Percentiles rank a stretch among this genome's conserved stretches.
Conservation (phyloP, 1,139 yeast genomes). For the Magnusiomyces suaveolens region DNA sequence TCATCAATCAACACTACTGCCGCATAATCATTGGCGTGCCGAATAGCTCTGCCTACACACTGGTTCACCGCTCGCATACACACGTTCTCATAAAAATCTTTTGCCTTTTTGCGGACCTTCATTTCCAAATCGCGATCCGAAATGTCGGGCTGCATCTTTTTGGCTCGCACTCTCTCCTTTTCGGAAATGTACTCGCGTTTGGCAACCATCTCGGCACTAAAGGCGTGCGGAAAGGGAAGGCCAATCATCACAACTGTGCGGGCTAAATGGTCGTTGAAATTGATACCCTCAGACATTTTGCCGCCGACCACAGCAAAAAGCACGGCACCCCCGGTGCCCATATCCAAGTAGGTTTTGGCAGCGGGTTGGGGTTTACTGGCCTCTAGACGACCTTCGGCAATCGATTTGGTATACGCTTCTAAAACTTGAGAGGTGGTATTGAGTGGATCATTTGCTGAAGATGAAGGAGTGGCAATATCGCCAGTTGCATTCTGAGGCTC, state of each 20-base stretch:
- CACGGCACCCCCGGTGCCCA: constrained; percentile 44
- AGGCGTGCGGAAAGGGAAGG: constrained; percentile 79
- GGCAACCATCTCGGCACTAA: constrained; percentile 74
- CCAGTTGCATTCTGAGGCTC: constrained; percentile 43
- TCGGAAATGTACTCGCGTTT: constrained; percentile 47
- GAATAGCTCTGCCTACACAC: constrained; percentile 83
- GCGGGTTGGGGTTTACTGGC: background rate
- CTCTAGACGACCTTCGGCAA: constrained; percentile 6
- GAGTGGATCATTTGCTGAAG: background rate
- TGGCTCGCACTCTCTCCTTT: constrained; percentile 32
- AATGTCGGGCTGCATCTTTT: constrained; percentile 15
- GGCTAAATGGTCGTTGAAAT: constrained; percentile 77
- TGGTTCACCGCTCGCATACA: constrained; percentile 93
- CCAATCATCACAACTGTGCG: constrained; percentile 85
- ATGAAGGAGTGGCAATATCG: background rate
- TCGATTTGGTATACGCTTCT: constrained; percentile 39
- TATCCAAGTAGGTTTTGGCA: background rate
- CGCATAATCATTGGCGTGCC: constrained; percentile 77
- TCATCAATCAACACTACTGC: constrained; percentile 61
- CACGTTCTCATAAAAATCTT: constrained; percentile 67
- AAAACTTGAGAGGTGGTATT: constrained; percentile 33
- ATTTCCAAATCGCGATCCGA: background rate
- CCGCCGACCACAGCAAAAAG: constrained; percentile 89
- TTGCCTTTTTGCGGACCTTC: constrained; percentile 41
- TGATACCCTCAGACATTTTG: constrained; percentile 87